These are phyloP conservation scores for Heterobasidion irregulare DNA, from an alignment of 1,284 basidiomycete species.

Conservation along the genomic window DNA sequence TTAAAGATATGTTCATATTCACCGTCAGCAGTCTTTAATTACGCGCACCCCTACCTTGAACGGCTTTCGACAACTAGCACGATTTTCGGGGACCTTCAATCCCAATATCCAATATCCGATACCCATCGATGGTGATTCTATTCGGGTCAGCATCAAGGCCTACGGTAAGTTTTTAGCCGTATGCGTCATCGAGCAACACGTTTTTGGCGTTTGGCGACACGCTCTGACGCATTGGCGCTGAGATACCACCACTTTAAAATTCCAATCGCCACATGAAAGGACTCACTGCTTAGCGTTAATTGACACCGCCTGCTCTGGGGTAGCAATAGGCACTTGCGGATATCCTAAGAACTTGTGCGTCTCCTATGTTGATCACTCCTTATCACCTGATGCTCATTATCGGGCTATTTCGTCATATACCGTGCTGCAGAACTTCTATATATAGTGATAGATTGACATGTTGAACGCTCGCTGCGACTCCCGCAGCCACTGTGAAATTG, in stretches of 20 bases:
- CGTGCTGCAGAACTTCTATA: conserved; percentile 18
- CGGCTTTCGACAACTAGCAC: conserved; percentile 14
- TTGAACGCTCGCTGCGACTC: conserved; percentile 25
- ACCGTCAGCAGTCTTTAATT: conserved; percentile 22
- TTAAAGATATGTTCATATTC: conserved; percentile 23
- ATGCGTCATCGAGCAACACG: background rate
- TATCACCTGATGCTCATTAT: too few relatives aligned
- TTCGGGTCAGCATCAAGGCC: conserved; percentile 14
- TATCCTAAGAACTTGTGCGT: conserved; percentile 30
- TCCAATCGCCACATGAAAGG: conserved; percentile 24
- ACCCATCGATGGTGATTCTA: background rate
- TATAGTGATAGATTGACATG: conserved; percentile 23
- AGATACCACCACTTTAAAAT: conserved; percentile 27
- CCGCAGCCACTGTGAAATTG: too few relatives aligned
- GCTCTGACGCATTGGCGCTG: conserved; percentile 25
- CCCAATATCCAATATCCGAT: background rate
- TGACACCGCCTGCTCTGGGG: conserved; percentile 27
- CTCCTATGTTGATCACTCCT: too few relatives aligned
- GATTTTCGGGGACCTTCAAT: background rate
- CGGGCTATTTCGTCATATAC: conserved; percentile 8
- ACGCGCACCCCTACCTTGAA: background rate
- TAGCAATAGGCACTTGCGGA: conserved; percentile 30
- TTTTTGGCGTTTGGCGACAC: conserved; percentile 16
- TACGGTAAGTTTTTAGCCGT: conserved; percentile 16
- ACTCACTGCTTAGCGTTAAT: conserved; percentile 26